Base-by-base conservation (phyloP, 441 rosid species). In the Corymbia calophylla region DNA sequence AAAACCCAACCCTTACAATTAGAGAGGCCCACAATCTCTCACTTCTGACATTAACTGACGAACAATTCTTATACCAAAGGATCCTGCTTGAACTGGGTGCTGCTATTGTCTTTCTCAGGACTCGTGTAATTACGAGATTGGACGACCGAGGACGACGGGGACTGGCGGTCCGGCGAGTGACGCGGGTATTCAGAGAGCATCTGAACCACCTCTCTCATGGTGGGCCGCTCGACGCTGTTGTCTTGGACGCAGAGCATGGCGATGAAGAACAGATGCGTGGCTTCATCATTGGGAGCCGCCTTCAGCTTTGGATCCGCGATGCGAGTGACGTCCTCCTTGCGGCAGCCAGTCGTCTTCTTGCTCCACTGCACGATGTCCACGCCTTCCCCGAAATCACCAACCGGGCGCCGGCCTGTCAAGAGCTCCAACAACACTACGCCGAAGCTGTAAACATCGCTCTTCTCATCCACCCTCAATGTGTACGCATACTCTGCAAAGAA, bases 141-240 rank as follows among this genome's bases (percentile, higher is more conserved):
- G 15, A 15, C 31, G 31, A 80, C 85, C 18, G 95, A 92, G 7
- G 92, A 88, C 39, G 95, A 92, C 4, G 96, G 87, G n/a, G 94
- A 91, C 68, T 87, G 93, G 44, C 85, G 64, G 14, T 94, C 90
- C 0, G 92, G 92, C 0, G 93, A 93, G 87, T 88, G 92, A 5
- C 91, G 95, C 19, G 92, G 94, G 77, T 92, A 94, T 84, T 94
- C 95, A 5, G 95, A 90, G 64, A 94, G 91, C 95, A 94, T 94
- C 88, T 94, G 95, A 68, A 93, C 94, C 3, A 93, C 95, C 77
- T 94, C 95, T n/a, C 95, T 92, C 95, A 94, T 94, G 11, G 88
- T 92, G 29, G 95, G 95, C 13, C 94, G 93, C 86, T 93, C 92
- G 19, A 94, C 91, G 81, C 94, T 92, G 55, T 93, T 93, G 60